Evolutionary conservation across 441 rosid species (phyloP).

Genomic region (Caryocar brasiliense): DNA sequence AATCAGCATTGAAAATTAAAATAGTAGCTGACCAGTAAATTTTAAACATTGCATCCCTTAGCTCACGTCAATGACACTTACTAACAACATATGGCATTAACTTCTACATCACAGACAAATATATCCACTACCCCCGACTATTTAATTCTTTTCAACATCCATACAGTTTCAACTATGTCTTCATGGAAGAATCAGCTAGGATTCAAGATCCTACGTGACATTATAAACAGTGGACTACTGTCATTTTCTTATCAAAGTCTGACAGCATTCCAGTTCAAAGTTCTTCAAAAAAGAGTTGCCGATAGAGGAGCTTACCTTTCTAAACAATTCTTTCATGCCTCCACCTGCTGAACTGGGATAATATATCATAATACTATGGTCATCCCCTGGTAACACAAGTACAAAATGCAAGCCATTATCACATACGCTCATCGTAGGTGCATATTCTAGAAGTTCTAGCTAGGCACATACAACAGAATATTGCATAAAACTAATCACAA

Average conservation of each 20-base stretch:
- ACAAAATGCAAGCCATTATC: slow-evolving; percentile 13
- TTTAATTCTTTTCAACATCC: no score
- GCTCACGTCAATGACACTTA: no score
- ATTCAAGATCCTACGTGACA: not conserved
- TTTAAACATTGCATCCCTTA: not conserved
- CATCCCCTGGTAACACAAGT: slow-evolving; percentile 64
- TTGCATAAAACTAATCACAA: not conserved
- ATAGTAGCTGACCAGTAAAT: not conserved
- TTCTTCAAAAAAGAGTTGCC: not conserved
- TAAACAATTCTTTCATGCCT: slow-evolving; percentile 97
- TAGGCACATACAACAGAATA: no score
- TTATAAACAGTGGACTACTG: not conserved
- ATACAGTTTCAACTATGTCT: not conserved
- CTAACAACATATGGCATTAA: no score
- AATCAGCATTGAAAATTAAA: not conserved
- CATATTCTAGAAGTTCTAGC: slow-evolving; percentile 3
- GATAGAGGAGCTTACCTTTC: slow-evolving; percentile 57
- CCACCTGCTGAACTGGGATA: slow-evolving; percentile 99
- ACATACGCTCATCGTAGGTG: slow-evolving; percentile 12
- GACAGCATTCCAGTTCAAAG: not conserved
- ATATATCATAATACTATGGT: slow-evolving; percentile 97
- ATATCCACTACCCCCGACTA: no score
- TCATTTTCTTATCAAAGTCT: no score
- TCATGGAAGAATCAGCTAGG: not conserved
- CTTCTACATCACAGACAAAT: no score